A percentile compares a stretch with the other conserved stretches of the same genome.
Evolutionary conservation across 2,329 filamentous ascomycete genomes (phyloP).

Genomic region (Phialophora expanda): DNA sequence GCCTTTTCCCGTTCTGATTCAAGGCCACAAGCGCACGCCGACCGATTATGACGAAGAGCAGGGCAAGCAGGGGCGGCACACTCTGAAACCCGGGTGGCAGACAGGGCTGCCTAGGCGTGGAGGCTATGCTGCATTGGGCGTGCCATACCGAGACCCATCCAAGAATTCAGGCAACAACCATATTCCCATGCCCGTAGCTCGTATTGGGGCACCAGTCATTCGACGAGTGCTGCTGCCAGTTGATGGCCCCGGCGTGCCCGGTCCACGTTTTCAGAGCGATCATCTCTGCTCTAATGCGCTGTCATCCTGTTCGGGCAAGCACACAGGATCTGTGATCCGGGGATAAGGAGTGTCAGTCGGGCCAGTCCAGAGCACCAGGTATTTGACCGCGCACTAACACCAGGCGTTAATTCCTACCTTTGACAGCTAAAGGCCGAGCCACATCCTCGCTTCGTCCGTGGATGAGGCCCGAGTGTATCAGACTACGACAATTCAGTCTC

Average conservation of each 20-base stretch:
- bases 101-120: constrained; percentile 4
- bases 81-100: neutral
- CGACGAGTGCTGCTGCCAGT: neutral
- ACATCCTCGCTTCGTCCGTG: constrained; percentile 13
- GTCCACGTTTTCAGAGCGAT: constrained; percentile 4
- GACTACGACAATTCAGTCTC: constrained; percentile 18
- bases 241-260: neutral
- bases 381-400: constrained; percentile 3
- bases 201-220: constrained; percentile 2
- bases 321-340: constrained; percentile 5
- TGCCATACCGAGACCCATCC: constrained; percentile 2
- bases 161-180: constrained; percentile 14
- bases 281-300: neutral
- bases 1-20: neutral
- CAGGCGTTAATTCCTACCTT: constrained; percentile 7
- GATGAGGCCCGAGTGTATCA: constrained; percentile 17
- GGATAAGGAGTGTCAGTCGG: constrained; percentile 7
- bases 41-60: constrained; percentile 16
- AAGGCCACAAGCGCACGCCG: constrained; percentile 8
- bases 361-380: neutral
- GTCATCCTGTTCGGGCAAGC: constrained; percentile 1
- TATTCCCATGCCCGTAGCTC: constrained; percentile 1
- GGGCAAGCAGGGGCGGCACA: constrained; percentile 4
- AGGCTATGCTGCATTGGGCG: constrained; percentile 7
- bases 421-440: neutral